Conservation (phyloP, 2,329 filamentous ascomycete genomes). For the Coleophoma cylindrospora region DNA sequence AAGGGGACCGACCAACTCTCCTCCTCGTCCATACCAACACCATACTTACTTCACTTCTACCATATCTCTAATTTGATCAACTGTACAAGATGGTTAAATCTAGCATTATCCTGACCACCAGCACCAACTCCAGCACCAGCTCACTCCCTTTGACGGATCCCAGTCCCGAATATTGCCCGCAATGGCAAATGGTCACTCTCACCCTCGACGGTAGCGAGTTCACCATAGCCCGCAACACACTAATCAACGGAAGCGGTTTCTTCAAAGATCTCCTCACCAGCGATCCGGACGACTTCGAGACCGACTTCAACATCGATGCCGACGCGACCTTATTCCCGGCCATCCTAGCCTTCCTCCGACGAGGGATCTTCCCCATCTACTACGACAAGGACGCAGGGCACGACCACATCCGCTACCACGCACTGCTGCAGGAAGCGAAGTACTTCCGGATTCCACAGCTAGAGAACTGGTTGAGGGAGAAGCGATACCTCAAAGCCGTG, state of each 20-base stretch:
- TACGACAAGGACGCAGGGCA: constrained; percentile 24
- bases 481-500: constrained; percentile 6
- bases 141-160: no score
- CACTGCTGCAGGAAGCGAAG: constrained; percentile 26
- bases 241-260: not conserved
- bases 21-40: no score
- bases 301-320: constrained; percentile 32
- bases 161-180: no score
- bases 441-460: constrained; percentile 28
- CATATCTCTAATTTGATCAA: no score
- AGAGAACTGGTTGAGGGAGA: constrained; percentile 22
- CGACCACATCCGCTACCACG: constrained; percentile 28
- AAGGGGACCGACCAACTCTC: no score
- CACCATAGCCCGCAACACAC: not conserved
- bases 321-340: constrained; percentile 30
- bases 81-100: no score
- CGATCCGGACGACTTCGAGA: constrained; percentile 12
- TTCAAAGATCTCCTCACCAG: not conserved
- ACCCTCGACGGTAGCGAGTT: not conserved
- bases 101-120: no score
- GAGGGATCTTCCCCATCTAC: constrained; percentile 28
- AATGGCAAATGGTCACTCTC: no score
- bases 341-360: constrained; percentile 29
- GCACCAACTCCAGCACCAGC: no score
- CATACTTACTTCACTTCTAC: no score